Evolutionary conservation across 192 early-diverging fungal species (phyloP), one percentile per base, ranked within the genome.

Genomic region (Globomyces pollinis-pini): DNA sequence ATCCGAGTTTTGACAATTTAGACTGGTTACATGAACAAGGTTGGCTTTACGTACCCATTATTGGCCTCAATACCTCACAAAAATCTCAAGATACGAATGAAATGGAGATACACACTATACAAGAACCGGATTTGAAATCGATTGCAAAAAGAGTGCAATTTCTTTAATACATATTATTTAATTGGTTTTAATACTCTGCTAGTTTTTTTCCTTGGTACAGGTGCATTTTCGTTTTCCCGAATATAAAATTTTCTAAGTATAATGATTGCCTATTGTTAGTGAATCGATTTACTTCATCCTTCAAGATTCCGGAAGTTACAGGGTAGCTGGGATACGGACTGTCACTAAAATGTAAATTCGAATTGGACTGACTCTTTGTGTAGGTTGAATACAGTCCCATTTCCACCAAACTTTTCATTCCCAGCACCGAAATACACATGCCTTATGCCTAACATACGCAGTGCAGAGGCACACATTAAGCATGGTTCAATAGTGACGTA

Each of bases 401-500:
- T 91, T 28, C 77, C 96, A 24, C 96, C 96, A 75, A 99, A 99
- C 50, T 88, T 80, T 16, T 99, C 94, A 63, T 99, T 99, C 2
- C 81, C 77, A 55, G 88, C 88, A 1, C 96, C 96, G 73, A 83
- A 97, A 53, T 86, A 88, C 7, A 96, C 94, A n/a, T 79, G 69
- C n/a, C 84, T 69, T 7, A 99, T 80, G 1, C 81, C 68, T 21
- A 95, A 58, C 57, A 89, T 87, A 11, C 93, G 66, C 50, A 97
- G 65, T 4, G 94, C 96, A 36, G 90, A 85, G 0, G 91, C 92
- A 53, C 94, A 99, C 96, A 97, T 99, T 3, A 99, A 75, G 65
- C 96, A 99, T 0, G 96, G 94, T 67, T 97, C 96, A 0, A 99
- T 91, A 0, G 96, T 95, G 13, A 99, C 96, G 68, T 96, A 99